These are phyloP conservation scores for Artemisia tridentata DNA, from an alignment of 129 eudicot genomes.

Conservation along the genomic window DNA sequence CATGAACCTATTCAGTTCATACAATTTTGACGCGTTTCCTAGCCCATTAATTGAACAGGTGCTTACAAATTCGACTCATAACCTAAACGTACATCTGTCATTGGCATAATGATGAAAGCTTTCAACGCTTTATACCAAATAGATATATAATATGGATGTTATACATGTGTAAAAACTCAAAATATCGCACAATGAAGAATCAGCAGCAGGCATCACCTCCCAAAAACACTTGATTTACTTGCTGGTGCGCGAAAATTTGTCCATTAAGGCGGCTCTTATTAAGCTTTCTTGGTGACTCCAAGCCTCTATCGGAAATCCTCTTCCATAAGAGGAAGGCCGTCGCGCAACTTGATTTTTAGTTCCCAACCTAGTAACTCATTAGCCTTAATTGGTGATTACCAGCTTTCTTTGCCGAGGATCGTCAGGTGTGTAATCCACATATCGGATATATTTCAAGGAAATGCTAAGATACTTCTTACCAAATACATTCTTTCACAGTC, in stretches of 20 bases:
- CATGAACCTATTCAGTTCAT: too few relatives aligned
- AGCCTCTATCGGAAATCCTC: conserved; percentile 75
- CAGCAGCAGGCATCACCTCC: background rate
- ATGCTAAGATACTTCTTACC: background rate
- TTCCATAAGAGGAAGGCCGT: conserved; percentile 83
- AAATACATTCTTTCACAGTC: conserved; percentile 59
- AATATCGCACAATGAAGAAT: conserved; percentile 1
- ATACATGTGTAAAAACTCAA: background rate
- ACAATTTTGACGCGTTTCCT: too few relatives aligned
- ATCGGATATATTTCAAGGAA: conserved; percentile 30
- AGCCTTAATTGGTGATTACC: background rate
- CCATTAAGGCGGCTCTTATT: background rate
- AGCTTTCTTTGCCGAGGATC: conserved; percentile 50
- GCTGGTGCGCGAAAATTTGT: background rate
- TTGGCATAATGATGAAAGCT: background rate
- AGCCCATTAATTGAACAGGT: background rate
- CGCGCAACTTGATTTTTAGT: conserved; percentile 64
- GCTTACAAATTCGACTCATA: background rate
- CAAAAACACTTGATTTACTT: conserved; percentile 3
- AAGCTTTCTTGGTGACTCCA: conserved; percentile 33
- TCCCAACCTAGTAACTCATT: conserved; percentile 67
- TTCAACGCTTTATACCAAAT: background rate
- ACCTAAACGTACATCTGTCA: background rate
- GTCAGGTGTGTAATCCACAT: conserved; percentile 82
- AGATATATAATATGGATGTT: background rate